Evolutionary conservation across 176 grass and related monocot genomes (phyloP).

Genomic region (maize (Zea mays)): Zm-B73-REFERENCE-NAM-5.0 NC_050099.1:243661501-243662000

Average conservation of each 20-base stretch:
- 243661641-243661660: neutral
- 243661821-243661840: constrained; percentile 46
- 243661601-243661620: neutral
- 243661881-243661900: constrained; percentile 53
- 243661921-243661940: constrained; percentile 55
- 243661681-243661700: neutral
- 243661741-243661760: too few relatives aligned
- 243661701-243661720: neutral
- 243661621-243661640: neutral
- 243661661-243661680: neutral
- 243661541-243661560: neutral
- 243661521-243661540: neutral
- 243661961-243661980: constrained; percentile 54
- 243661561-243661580: constrained; percentile 3
- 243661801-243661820: constrained; percentile 53
- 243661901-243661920: constrained; percentile 43
- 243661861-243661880: constrained; percentile 52
- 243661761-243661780: constrained; percentile 66
- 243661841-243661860: constrained; percentile 55
- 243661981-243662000: constrained; percentile 28
- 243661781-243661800: constrained; percentile 56
- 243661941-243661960: constrained; percentile 59
- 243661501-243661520: too few relatives aligned
- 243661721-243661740: too few relatives aligned
- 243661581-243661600: neutral